Evolutionary conservation across 805 yeast genomes (phyloP).

Genomic region (Candida coleopterorum): DNA sequence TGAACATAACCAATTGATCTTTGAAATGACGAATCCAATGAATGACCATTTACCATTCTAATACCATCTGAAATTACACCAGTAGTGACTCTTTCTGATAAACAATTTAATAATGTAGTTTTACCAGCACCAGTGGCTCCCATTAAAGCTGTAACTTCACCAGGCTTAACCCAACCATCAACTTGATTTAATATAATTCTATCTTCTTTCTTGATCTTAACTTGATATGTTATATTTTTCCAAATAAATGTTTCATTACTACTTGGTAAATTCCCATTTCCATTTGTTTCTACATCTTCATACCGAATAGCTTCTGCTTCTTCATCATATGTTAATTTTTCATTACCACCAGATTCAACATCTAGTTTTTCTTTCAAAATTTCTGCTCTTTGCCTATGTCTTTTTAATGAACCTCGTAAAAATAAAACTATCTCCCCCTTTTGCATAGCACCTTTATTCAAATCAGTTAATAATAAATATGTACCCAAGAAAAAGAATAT

Average conservation of each 20-base stretch:
- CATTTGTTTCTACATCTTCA: no score
- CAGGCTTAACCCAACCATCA: slow-evolving; percentile 71
- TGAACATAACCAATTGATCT: slow-evolving; percentile 78
- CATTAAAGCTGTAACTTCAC: slow-evolving; percentile 75
- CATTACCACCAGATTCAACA: slow-evolving; percentile 16
- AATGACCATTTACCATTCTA: slow-evolving; percentile 58
- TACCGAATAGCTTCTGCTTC: slow-evolving; percentile 25
- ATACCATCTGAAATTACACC: slow-evolving; percentile 40
- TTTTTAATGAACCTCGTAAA: slow-evolving; percentile 23
- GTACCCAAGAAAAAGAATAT: slow-evolving; percentile 35
- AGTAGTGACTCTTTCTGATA: slow-evolving; percentile 49
- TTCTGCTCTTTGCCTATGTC: slow-evolving; percentile 22
- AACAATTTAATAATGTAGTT: slow-evolving; percentile 66
- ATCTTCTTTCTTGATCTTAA: slow-evolving; percentile 33
- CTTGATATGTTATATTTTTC: slow-evolving; percentile 34
- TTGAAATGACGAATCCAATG: slow-evolving; percentile 58
- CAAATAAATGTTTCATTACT: slow-evolving; percentile 30
- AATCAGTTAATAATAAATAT: slow-evolving; percentile 30
- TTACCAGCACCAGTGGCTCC: slow-evolving; percentile 87
- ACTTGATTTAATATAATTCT: slow-evolving; percentile 33
- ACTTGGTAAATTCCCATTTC: slow-evolving; percentile 7
- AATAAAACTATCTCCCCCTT: slow-evolving; percentile 36
- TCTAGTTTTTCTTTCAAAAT: no score
- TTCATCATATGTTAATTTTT: slow-evolving; percentile 24
- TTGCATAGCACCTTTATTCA: slow-evolving; percentile 40